Conservation (phyloP, 2,329 filamentous ascomycete species). For the Clonostachys sp. region DNA sequence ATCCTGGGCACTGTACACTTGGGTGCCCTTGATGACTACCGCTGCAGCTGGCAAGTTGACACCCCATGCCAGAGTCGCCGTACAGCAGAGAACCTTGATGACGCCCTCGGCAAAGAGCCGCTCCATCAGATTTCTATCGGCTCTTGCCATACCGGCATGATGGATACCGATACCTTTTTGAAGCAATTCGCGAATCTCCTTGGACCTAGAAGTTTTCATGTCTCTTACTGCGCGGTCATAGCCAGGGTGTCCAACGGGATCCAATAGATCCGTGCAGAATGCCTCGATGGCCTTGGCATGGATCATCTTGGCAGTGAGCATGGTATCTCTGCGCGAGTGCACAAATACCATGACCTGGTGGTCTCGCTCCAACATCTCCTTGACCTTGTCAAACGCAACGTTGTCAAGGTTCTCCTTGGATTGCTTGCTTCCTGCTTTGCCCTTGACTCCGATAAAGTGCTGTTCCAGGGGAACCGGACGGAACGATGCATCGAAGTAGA, state of each 20-base stretch:
- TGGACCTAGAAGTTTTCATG: slow-evolving; percentile 79
- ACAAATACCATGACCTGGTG: slow-evolving; percentile 99
- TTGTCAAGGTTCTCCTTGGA: slow-evolving; percentile 86
- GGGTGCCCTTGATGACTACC: slow-evolving; percentile 96
- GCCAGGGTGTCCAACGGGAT: slow-evolving; percentile 71
- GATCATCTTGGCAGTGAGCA: slow-evolving; percentile 80
- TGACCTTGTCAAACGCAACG: slow-evolving; percentile 89
- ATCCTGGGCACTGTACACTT: slow-evolving; percentile 93
- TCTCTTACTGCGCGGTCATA: slow-evolving; percentile 79
- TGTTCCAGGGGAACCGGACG: slow-evolving; percentile 94
- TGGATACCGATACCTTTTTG: slow-evolving; percentile 91
- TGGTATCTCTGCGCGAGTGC: slow-evolving; percentile 91
- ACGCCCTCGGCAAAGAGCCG: slow-evolving; percentile 85
- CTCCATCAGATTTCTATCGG: slow-evolving; percentile 94
- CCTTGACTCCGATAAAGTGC: slow-evolving; percentile 94
- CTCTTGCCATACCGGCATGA: slow-evolving; percentile 92
- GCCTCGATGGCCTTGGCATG: slow-evolving; percentile 83
- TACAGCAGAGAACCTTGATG: slow-evolving; percentile 97
- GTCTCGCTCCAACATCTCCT: slow-evolving; percentile 84
- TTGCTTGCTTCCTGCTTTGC: slow-evolving; percentile 75
- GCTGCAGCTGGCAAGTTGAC: slow-evolving; percentile 96
- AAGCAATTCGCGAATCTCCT: slow-evolving; percentile 83
- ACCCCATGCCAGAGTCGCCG: slow-evolving; percentile 95
- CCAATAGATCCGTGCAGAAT: slow-evolving; percentile 75
- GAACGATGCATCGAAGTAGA: slow-evolving; percentile 97